Evolutionary conservation across 1,284 basidiomycete species (phyloP), one percentile per base, ranked within the genome.

Genomic region (Ustilago cynodontis): DNA sequence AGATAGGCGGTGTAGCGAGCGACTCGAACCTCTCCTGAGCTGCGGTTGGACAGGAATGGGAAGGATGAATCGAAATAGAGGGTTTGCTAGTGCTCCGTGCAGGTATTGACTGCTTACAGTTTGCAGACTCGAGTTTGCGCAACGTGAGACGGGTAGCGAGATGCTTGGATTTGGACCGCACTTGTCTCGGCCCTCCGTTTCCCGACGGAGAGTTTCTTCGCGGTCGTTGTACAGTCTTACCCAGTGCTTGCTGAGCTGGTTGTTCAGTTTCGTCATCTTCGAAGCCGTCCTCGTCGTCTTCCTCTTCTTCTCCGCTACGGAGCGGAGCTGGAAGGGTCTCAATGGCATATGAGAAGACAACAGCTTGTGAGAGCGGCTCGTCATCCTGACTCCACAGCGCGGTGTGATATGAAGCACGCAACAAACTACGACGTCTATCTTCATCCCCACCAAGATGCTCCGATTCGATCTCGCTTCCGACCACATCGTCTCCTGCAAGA

Each of bases 361-460:
- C 22, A 16, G 35, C 53, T 16, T 49, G 53, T 4, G 33, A 56
- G 13, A 57, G 39, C 22, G 62, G 50, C 1, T 60, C 67, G 22
- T 70, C 67, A n/a, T 70, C 61, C n/a, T 70, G 67, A 43, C 62
- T 70, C 62, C 61, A 64, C 8, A 70, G 26, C 14, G 71, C 75
- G 9, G 71, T 74, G 26, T 78, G 71, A 35, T 73, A 78, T 0
- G 76, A 78, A 10, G 74, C 70, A 18, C 71, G 63, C 11, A 65
- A 26, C 11, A 71, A 31, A 41, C 65, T 65, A 1, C 59, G 43
- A 1, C 53, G 45, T 41, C 58, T n/a, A 1, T 54, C 50, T 5
- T 22, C 31, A 16, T 20, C 24, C 5, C 11, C 31, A 10, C 31
- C 57, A 8, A 51, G 56, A 28, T 45, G 31, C 2, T 60, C 53